A percentile compares a stretch with the other conserved stretches of the same genome.
Evolutionary conservation across 1,284 basidiomycete species (phyloP).

Genomic region (Termitomyces sp.): DNA sequence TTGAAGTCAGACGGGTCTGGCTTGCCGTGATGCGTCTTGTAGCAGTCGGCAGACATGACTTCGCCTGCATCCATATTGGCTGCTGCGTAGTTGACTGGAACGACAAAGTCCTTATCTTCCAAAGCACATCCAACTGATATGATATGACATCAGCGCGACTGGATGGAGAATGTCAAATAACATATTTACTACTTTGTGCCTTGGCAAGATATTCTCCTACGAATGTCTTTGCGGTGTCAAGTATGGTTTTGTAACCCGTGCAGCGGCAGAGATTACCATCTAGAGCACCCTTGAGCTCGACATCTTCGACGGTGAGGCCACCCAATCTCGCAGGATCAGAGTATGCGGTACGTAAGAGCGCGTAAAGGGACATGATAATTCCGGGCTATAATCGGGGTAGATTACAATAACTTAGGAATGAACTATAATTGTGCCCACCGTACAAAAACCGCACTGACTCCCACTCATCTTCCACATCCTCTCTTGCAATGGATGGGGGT

Average conservation of each 20-base stretch:
- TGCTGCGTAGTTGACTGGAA: constrained; percentile 11
- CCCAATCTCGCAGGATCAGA: constrained; percentile 14
- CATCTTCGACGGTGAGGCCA: constrained; percentile 11
- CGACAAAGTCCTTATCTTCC: constrained; percentile 4
- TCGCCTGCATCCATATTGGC: constrained; percentile 14
- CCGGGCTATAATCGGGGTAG: constrained; percentile 6
- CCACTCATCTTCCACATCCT: constrained; percentile 18
- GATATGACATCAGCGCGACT: background rate
- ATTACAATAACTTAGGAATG: background rate
- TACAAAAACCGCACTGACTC: constrained; percentile 16
- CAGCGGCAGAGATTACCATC: constrained; percentile 16
- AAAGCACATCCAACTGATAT: background rate
- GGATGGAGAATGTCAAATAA: background rate
- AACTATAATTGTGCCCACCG: constrained; percentile 1
- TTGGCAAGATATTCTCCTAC: constrained; percentile 13
- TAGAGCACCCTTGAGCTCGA: constrained; percentile 15
- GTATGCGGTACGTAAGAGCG: constrained; percentile 13
- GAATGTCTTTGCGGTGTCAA: constrained; percentile 15
- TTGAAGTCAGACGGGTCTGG: background rate
- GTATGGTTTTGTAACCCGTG: constrained; percentile 15
- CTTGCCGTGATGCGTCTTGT: background rate
- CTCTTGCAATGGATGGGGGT: constrained; percentile 15
- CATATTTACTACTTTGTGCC: constrained; percentile 3
- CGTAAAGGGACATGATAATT: constrained; percentile 15
- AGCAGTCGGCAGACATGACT: constrained; percentile 4